Percentiles rank a stretch among this genome's conserved stretches.
Evolutionary conservation across 2,329 filamentous ascomycete species (phyloP).

Genomic region (Calcarisporium arbuscula): DNA sequence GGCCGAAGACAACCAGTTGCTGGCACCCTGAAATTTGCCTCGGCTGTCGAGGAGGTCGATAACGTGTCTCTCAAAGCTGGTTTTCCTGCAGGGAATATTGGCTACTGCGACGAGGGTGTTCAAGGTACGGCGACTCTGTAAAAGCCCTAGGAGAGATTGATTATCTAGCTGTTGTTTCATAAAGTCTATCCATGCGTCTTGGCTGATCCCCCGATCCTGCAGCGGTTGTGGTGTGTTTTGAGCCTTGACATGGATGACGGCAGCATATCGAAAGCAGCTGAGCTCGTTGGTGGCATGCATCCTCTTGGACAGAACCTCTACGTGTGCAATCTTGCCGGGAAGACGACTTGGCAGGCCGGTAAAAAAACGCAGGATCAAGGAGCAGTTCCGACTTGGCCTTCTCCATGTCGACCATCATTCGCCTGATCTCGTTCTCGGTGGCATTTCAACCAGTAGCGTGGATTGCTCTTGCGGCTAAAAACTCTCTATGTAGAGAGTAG

Average conservation of each 20-base stretch:
- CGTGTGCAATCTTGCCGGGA: conserved; percentile 6
- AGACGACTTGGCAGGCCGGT: conserved; percentile 10
- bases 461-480: conserved; percentile 9
- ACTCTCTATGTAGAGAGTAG: conserved; percentile 10
- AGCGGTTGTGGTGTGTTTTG: no score
- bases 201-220: conserved; percentile 6
- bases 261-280: conserved; percentile 5
- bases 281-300: conserved; percentile 7
- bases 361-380: conserved; percentile 20
- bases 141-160: conserved; percentile 5
- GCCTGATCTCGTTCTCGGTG: conserved; percentile 3
- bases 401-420: conserved; percentile 9
- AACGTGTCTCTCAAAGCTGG: conserved; percentile 18
- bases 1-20: conserved; percentile 8
- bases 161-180: conserved; percentile 4
- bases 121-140: conserved; percentile 5
- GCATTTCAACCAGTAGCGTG: not conserved
- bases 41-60: conserved; percentile 9
- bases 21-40: not conserved
- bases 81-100: conserved; percentile 24
- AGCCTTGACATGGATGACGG: no score
- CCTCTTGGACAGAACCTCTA: conserved; percentile 5
- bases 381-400: conserved; percentile 15
- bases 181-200: conserved; percentile 16
- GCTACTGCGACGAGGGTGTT: conserved; percentile 9